Percentiles rank a stretch among this genome's conserved stretches.
Evolutionary conservation across 768 basidiomycete species (phyloP).

Genomic region (Boletus patriciae): DNA sequence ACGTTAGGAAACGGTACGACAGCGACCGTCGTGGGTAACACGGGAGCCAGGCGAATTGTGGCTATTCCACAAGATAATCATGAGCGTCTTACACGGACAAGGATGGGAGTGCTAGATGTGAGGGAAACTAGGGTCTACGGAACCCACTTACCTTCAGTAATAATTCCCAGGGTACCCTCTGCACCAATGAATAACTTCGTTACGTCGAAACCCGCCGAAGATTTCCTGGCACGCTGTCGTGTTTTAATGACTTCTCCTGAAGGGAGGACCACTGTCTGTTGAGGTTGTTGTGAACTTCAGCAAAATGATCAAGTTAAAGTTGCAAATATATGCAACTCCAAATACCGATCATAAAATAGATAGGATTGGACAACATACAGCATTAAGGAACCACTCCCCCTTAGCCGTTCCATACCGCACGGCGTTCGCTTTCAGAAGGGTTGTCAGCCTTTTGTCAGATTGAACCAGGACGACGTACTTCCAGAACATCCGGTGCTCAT

Average conservation of each 20-base stretch:
- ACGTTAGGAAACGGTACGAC: constrained; percentile 81
- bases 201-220: constrained; percentile 82
- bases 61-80: constrained; percentile 39
- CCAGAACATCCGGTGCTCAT: constrained; percentile 85
- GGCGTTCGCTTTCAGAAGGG: constrained; percentile 55
- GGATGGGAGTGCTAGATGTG: not conserved
- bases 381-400: constrained; percentile 88
- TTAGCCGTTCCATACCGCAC: constrained; percentile 88
- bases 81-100: not conserved
- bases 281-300: not conserved
- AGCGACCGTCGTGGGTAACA: constrained; percentile 81
- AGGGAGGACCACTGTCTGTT: constrained; percentile 83
- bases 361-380: constrained; percentile 42
- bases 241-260: constrained; percentile 92
- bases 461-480: constrained; percentile 44
- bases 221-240: constrained; percentile 73
- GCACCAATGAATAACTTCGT: constrained; percentile 89
- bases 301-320: not conserved
- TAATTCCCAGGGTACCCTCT: constrained; percentile 78
- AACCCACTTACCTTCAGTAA: constrained; percentile 67
- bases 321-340: not conserved
- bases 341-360: not conserved
- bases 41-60: constrained; percentile 77
- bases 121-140: not conserved
- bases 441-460: constrained; percentile 17